Conservation (phyloP, 1,284 basidiomycete genomes). For the Stereum hirsutum region DNA sequence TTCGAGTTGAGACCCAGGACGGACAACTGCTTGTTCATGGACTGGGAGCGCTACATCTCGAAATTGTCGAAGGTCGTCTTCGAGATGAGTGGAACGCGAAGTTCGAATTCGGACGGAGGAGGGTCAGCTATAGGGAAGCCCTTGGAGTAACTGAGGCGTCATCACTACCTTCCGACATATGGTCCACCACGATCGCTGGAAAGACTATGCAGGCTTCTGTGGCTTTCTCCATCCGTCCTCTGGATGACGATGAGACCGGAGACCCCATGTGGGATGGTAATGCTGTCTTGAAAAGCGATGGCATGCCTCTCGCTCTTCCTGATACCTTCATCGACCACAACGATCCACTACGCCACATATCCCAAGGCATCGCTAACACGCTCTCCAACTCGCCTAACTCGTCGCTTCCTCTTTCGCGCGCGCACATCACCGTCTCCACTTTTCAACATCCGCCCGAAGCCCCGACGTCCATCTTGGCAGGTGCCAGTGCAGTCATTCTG, state of each 20-base stretch:
- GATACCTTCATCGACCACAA: constrained; percentile 36
- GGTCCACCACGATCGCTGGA: constrained; percentile 55
- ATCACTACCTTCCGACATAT: constrained; percentile 27
- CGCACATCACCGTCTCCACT: constrained; percentile 45
- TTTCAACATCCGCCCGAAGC: constrained; percentile 32
- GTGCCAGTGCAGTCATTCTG: constrained; percentile 54
- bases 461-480: constrained; percentile 46
- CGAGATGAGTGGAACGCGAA: constrained; percentile 73
- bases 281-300: constrained; percentile 45
- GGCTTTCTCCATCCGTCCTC: constrained; percentile 40
- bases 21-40: constrained; percentile 82
- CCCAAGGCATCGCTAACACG: constrained; percentile 57
- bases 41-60: constrained; percentile 78
- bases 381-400: constrained; percentile 73
- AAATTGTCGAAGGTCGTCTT: constrained; percentile 77
- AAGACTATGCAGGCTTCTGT: constrained; percentile 38
- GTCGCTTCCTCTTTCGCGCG: constrained; percentile 52
- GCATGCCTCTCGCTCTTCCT: constrained; percentile 42
- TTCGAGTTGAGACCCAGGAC: constrained; percentile 69
- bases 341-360: constrained; percentile 38
- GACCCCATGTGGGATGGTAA: constrained; percentile 71
- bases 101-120: constrained; percentile 70
- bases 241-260: constrained; percentile 46
- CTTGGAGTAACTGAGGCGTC: constrained; percentile 29
- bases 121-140: constrained; percentile 77